Conservation (phyloP, 768 basidiomycete species). For the Dioszegia hungarica region DNA sequence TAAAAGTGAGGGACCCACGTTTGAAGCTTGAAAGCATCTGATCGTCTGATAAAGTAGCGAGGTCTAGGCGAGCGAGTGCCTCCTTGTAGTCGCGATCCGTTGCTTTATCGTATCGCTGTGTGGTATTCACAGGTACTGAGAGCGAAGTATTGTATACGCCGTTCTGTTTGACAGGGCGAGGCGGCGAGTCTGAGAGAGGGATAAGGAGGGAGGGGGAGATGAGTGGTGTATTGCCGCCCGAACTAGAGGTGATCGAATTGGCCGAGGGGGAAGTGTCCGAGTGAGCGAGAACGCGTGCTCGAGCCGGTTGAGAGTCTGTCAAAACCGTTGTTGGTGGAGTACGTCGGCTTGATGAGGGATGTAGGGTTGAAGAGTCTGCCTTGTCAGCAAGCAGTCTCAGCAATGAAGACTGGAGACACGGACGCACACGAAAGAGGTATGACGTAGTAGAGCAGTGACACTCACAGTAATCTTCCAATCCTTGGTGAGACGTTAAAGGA, state of each 20-base stretch:
- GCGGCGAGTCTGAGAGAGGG: background rate
- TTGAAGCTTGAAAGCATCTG: constrained; percentile 44
- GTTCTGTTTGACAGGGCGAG: background rate
- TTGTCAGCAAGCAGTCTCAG: too few species aligned
- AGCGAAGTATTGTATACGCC: background rate
- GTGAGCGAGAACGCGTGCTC: background rate
- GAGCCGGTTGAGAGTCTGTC: background rate
- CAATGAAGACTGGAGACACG: too few species aligned
- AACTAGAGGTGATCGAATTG: background rate
- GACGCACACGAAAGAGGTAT: too few species aligned
- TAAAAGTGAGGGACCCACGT: too few species aligned
- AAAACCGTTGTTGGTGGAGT: background rate
- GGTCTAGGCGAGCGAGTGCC: background rate
- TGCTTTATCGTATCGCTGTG: background rate
- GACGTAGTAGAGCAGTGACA: too few species aligned
- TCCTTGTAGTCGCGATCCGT: background rate
- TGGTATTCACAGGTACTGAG: background rate
- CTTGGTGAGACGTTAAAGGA: too few species aligned
- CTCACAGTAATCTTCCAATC: too few species aligned
- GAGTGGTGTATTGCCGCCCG: background rate
- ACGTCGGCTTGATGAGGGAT: background rate
- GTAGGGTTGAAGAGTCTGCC: background rate
- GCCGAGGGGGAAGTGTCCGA: background rate
- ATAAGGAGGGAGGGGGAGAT: background rate
- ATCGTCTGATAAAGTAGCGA: constrained; percentile 9